Evolutionary conservation across 768 basidiomycete species (phyloP), one percentile per base, ranked within the genome.

Genomic region (Pisolithus orientalis): DNA sequence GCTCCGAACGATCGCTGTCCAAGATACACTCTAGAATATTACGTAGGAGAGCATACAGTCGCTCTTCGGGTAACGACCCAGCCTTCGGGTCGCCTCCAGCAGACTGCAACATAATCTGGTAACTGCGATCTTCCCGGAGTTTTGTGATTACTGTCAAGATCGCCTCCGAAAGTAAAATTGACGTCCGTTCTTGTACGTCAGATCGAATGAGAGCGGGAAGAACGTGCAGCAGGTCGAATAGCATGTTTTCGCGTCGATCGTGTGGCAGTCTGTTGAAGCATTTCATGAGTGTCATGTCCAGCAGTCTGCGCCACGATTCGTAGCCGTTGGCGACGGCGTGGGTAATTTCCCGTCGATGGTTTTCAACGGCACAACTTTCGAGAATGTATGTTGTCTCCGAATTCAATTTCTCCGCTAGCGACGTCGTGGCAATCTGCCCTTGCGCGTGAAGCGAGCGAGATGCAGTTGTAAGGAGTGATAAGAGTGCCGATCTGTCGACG

Each of bases 141-240:
- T 91, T 93, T 13, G 93, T 93, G 55, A 93, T 85, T 5, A 84
- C 78, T 0, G 91, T 87, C 24, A 98, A 66, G 5, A 89, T 77
- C 0, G 83, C 80, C 60, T 95, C 93, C 1, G 91, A 87, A 8
- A 98, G 75, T 3, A 94, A 70, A n/a, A 94, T 77, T 10, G 90
- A 79, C 1, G 90, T 87, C 3, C 82, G 73, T 52, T 88, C 84
- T 37, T 85, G 78, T 21, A 86, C 71, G 51, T 83, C 84, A 10
- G 75, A 68, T 0, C 83, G 84, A 29, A 77, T 79, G 42, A 94
- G 77, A 21, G 80, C 80, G 1, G 93, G 87, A 21, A 96, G 76
- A 21, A 90, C 84, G 59, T 89, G 85, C 17, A 98, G 77, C 17
- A 98, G 73, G 63, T 96, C 95, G 59, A 95, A 91, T 5, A 96